Evolutionary conservation across 768 basidiomycete species (phyloP), one percentile per base, ranked within the genome.

Genomic region (Tulasnella sp.): DNA sequence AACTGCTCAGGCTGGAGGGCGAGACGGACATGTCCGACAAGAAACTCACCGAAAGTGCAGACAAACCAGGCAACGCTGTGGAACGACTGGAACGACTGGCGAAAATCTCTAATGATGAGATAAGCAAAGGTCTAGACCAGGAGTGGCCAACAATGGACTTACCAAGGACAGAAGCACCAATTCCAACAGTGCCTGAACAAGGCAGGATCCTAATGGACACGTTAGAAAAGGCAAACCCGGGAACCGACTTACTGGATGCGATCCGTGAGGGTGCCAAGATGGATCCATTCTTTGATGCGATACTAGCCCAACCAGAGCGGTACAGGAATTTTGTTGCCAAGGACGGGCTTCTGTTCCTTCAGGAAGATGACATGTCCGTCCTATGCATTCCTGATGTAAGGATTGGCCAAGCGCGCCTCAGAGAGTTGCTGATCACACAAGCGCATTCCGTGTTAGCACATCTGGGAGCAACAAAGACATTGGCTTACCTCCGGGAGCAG

Each of bases 391-490:
- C 39, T 41, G 62, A 11, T 62, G 51, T 11, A 25, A 27, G 8
- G 31, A 11, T 48, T 17, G 45, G 52, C 8, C 1, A 58, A 61
- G 1, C 50, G 14, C 63, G 50, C 0, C 40, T 65, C 1, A 32
- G 66, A 0, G 72, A 73, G 50, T 60, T 68, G 0, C n/a, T 74
- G 0, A 72, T 75, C 0, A 58, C 59, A 0, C 70, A 73, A 29
- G 72, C 70, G 0, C 74, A 75, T 35, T 72, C 70, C 0, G 5
- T 74, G 0, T 49, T 74, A 1, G 73, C 72, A 0, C 74, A 75
- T 48, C 54, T 75, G 0, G 71, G 74, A 0, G 25, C 61, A 0
- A 29, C 7, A 1, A 75, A 74, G 54, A 75, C 72, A 0, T 14
- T 73, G 0, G 35, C 55, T 1, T 70, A 69, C 31, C 62, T 74